Conservation (phyloP, 257 asterid species). For the Solanum tacnaense region DNA sequence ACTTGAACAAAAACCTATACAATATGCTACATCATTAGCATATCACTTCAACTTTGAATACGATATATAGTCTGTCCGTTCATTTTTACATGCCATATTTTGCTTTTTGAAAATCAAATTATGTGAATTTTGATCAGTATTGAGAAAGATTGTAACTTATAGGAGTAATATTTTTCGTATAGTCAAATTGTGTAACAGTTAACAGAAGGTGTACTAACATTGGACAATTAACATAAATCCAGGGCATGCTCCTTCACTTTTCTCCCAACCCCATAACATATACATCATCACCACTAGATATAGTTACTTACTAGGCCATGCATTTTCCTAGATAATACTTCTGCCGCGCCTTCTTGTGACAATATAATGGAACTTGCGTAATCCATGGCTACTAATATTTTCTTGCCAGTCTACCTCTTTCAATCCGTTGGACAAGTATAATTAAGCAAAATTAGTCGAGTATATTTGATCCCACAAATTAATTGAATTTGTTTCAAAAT, state of each 20-base stretch:
- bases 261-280: constrained; percentile 5
- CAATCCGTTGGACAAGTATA: not conserved
- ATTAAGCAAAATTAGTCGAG: not conserved
- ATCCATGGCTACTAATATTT: not conserved
- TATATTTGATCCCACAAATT: not conserved
- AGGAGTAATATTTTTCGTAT: too few species aligned
- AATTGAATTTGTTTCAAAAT: not conserved
- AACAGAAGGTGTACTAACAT: not conserved
- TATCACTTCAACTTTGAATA: not conserved
- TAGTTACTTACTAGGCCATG: not conserved
- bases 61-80: too few species aligned
- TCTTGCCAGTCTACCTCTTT: not conserved
- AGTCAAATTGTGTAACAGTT: not conserved
- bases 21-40: not conserved
- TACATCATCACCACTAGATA: not conserved
- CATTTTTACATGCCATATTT: too few species aligned
- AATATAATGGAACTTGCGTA: not conserved
- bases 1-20: not conserved
- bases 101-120: too few species aligned
- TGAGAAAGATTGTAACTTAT: too few species aligned
- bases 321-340: not conserved
- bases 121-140: too few species aligned
- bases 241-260: constrained; percentile 30
- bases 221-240: constrained; percentile 12
- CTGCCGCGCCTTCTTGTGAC: not conserved